Base-by-base conservation (phyloP, 2,329 filamentous ascomycete species). In the Pseudocercospora macadamiae region DNA sequence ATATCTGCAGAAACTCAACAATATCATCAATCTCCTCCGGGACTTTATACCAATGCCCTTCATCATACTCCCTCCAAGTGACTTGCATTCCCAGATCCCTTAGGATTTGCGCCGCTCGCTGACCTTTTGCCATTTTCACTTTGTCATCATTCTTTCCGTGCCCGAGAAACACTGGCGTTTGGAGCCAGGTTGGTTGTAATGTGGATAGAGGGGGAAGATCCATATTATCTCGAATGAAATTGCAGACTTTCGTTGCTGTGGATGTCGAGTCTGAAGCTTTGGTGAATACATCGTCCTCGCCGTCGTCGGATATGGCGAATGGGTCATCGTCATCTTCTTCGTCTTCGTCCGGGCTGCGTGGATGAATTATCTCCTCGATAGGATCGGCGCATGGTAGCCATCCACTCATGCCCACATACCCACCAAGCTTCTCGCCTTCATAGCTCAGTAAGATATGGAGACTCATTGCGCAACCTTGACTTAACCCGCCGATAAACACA, bases 401-500 rank as follows among this genome's bases (percentile, higher is more conserved):
- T n/a, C 60, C 54, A 45, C 60, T 59, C 56, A 62, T 62, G 6
- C 60, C 60, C 10, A 62, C 49, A 21, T 54, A 59, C n/a, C 47
- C 60, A 10, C 52, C 60, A n/a, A 62, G 32, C 21, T 32, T n/a
- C 36, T 57, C 5, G 3, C 30, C 45, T 23, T 62, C 54, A 63
- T 66, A 74, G 16, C 69, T 72, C 2, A 85, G 66, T 18, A 82
- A 65, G 1, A 75, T 63, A 18, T 77, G 71, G 8, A 83, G 62
- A 0, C 73, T 71, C 64, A 78, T 76, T 1, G 81, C 82, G 63
- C 79, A 83, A 0, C 82, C 82, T 61, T 83, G 80, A 64, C 82
- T 83, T n/a, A 84, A 60, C 0, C 82, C 81, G 14, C 80, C 80
- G 1, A 85, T 60, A 5, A 84, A 68, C 12, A 84, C 70, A 51